Evolutionary conservation across 1,139 yeast genomes (phyloP), one percentile per base, ranked within the genome.

Genomic region (Geotrichum restrictum): DNA sequence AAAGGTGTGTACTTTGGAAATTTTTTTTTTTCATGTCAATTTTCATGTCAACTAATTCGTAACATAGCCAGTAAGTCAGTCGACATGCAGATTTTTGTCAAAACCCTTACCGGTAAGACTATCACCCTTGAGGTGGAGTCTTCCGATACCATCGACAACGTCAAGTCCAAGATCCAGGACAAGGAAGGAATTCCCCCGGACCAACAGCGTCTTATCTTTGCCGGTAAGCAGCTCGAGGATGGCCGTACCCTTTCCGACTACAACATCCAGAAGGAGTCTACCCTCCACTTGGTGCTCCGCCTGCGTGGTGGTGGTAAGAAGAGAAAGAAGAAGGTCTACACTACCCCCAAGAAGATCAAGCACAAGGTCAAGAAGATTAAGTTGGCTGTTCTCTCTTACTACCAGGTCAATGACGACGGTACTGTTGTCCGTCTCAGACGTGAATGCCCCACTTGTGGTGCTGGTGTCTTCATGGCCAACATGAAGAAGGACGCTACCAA

Each of bases 291-390:
- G 78, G 98, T 93, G 73, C 81, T 93, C 65, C 89, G 98, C 84
- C 88, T 93, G 77, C 88, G 98, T 84, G 98, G 98, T 85, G 96
- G 95, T 82, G 98, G 97, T 87, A 91, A 91, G 87, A 93, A 93
- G 89, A 91, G 95, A 88, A 88, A 88, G 89, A 89, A 89, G 91
- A 93, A 94, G 96, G 97, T 89, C 75, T 94, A 93, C 93, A 91
- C 98, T 82, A 93, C 98, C 75, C 98, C 98, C 83, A 93, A 93
- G 91, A 93, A 91, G 87, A 88, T 93, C 81, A 88, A 81, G 82
- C 98, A 93, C 94, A 89, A 88, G 86, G 96, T 88, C 86, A 93
- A 88, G 88, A 91, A 91, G 83, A 87, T 87, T 80, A 93, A 93
- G 86, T 84, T 93, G 74, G 98, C 98, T 78, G 97, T 93, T 77